A percentile compares a stretch with the other conserved stretches of the same genome.
phyloP scores from a whole-genome alignment of 2,329 filamentous ascomycete genomes.

The Xylaria sp. region DNA sequence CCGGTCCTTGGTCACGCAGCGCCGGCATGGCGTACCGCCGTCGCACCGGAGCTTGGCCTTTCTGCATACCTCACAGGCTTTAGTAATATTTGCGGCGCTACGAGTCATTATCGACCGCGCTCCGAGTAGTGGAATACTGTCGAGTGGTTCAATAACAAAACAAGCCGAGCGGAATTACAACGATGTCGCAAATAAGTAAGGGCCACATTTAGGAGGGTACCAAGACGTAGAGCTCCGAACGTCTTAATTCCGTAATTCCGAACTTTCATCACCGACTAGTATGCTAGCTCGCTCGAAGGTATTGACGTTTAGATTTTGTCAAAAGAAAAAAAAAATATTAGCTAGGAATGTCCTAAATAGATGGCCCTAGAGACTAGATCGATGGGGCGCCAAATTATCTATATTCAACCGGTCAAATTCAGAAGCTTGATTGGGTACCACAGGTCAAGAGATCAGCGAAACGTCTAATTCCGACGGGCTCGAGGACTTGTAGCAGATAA shows the following conservation, averaged over 20 bases:
- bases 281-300: background rate
- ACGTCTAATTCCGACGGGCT: constrained; percentile 1
- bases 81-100: constrained; percentile 20
- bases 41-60: constrained; percentile 30
- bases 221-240: background rate
- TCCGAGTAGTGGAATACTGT: background rate
- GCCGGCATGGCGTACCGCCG: constrained; percentile 24
- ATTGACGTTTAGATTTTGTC: background rate
- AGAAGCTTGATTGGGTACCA: background rate
- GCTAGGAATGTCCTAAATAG: background rate
- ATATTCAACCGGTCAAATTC: background rate
- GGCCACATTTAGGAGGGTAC: background rate
- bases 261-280: background rate
- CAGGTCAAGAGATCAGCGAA: background rate
- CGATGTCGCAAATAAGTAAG: background rate
- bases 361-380: background rate
- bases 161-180: constrained; percentile 10
- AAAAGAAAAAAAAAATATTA: too few relatives aligned
- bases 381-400: background rate
- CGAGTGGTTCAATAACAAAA: background rate
- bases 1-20: constrained; percentile 19
- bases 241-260: constrained; percentile 27
- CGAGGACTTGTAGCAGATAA: background rate
- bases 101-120: constrained; percentile 10
- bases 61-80: constrained; percentile 29